A percentile compares a stretch with the other conserved stretches of the same genome.
These are phyloP conservation scores for Leccinum ponderosum DNA, from an alignment of 1,284 basidiomycete genomes.

Conservation along the genomic window DNA sequence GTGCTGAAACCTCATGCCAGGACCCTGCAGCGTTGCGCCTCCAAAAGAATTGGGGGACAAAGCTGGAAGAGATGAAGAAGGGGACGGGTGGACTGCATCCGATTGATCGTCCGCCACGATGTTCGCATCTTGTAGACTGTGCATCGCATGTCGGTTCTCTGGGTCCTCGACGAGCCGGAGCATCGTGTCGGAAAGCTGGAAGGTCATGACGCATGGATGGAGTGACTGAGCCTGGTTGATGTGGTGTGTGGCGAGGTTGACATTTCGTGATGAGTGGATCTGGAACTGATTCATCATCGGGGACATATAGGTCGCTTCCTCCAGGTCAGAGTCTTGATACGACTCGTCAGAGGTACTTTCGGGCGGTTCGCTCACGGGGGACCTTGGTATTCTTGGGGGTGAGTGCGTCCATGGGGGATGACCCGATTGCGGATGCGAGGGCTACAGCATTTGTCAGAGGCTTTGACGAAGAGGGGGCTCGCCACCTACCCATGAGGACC, in stretches of 20 bases:
- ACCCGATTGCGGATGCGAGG: constrained; percentile 18
- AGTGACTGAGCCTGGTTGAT: constrained; percentile 16
- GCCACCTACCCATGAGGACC: constrained; percentile 28
- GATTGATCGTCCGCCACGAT: constrained; percentile 16
- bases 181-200: constrained; percentile 28
- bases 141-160: constrained; percentile 25
- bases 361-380: constrained; percentile 34
- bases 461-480: not conserved
- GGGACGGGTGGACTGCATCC: constrained; percentile 9
- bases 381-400: constrained; percentile 16
- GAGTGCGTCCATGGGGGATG: constrained; percentile 19
- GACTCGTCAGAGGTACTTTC: constrained; percentile 37
- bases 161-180: constrained; percentile 31
- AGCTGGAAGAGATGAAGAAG: constrained; percentile 4
- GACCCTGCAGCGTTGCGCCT: constrained; percentile 24
- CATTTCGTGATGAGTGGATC: constrained; percentile 19
- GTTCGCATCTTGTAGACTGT: constrained; percentile 17
- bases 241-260: constrained; percentile 8
- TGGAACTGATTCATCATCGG: constrained; percentile 37
- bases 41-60: constrained; percentile 5
- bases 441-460: constrained; percentile 24
- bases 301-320: constrained; percentile 31
- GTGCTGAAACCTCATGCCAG: constrained; percentile 28
- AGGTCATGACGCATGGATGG: constrained; percentile 33
- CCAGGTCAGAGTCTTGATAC: constrained; percentile 32